Evolutionary conservation across 2,329 filamentous ascomycete genomes (phyloP).

Genomic region (Fusarium virguliforme): DNA sequence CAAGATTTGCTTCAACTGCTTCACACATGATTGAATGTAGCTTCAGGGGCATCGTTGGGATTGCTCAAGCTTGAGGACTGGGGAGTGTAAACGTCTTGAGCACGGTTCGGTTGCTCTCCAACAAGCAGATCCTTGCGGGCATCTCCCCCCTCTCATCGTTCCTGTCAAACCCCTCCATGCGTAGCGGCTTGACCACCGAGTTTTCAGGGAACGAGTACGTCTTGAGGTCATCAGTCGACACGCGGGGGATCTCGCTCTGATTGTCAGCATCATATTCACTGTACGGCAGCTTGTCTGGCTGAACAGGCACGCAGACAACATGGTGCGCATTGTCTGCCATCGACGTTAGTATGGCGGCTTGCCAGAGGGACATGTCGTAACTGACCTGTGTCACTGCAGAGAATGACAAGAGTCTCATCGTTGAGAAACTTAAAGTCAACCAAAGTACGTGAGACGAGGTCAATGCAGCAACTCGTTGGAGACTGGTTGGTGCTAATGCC

Average conservation of each 20-base stretch:
- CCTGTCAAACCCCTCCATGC: slow-evolving; percentile 68
- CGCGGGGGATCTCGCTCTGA: slow-evolving; percentile 13
- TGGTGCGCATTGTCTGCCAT: slow-evolving; percentile 48
- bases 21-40: background rate
- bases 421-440: slow-evolving; percentile 79
- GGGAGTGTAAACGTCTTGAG: slow-evolving; percentile 65
- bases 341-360: slow-evolving; percentile 1
- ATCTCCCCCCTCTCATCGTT: slow-evolving; percentile 63
- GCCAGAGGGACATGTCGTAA: background rate
- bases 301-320: slow-evolving; percentile 58
- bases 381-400: slow-evolving; percentile 65
- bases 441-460: slow-evolving; percentile 62
- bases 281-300: slow-evolving; percentile 57
- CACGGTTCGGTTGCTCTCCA: slow-evolving; percentile 64
- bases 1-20: slow-evolving; percentile 24
- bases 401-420: slow-evolving; percentile 72
- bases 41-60: background rate
- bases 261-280: slow-evolving; percentile 53
- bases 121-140: slow-evolving; percentile 66
- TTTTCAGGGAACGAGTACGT: slow-evolving; percentile 52
- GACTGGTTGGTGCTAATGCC: slow-evolving; percentile 69
- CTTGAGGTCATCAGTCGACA: slow-evolving; percentile 38
- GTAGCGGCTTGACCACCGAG: slow-evolving; percentile 57
- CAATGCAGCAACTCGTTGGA: slow-evolving; percentile 60
- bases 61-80: background rate